Conservation (phyloP, 768 basidiomycete species). For the Psilocybe tampanensis region DNA sequence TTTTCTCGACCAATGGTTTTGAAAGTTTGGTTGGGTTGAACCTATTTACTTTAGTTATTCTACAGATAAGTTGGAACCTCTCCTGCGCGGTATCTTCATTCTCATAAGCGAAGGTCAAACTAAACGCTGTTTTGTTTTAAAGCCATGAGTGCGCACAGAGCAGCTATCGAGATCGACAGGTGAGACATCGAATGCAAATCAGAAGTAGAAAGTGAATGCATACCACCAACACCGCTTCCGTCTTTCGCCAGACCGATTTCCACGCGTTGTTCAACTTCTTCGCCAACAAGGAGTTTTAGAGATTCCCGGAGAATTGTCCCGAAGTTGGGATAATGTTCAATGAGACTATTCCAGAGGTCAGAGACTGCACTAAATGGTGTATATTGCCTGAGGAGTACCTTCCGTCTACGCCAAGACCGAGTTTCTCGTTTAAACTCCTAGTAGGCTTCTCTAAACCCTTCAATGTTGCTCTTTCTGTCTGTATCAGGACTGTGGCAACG, state of each 20-base stretch:
- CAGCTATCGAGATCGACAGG: conserved; percentile 53
- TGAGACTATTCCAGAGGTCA: conserved; percentile 53
- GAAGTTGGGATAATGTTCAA: conserved; percentile 92
- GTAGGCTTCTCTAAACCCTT: conserved; percentile 35
- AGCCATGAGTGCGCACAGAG: conserved; percentile 84
- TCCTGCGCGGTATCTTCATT: neutral
- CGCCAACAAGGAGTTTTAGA: conserved; percentile 74
- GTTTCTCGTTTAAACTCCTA: conserved; percentile 43
- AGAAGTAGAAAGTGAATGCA: conserved; percentile 27
- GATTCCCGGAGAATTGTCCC: conserved; percentile 74
- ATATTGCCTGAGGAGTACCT: conserved; percentile 68
- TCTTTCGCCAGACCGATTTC: conserved; percentile 95
- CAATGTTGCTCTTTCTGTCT: conserved; percentile 71
- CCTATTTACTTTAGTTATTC: conserved; percentile 3
- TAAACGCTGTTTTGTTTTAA: conserved; percentile 48
- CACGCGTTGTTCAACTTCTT: conserved; percentile 77
- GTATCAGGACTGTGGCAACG: conserved; percentile 81
- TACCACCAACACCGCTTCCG: conserved; percentile 96
- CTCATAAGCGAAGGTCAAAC: neutral
- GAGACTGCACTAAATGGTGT: conserved; percentile 14
- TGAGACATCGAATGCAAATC: conserved; percentile 9
- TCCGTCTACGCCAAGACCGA: conserved; percentile 92
- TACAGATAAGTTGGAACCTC: conserved; percentile 4
- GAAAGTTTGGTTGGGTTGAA: neutral
- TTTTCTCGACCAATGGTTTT: neutral